A percentile compares a stretch with the other conserved stretches of the same genome.
Conservation (phyloP, 2,329 filamentous ascomycete genomes). For the Fusarium metavorans region DNA sequence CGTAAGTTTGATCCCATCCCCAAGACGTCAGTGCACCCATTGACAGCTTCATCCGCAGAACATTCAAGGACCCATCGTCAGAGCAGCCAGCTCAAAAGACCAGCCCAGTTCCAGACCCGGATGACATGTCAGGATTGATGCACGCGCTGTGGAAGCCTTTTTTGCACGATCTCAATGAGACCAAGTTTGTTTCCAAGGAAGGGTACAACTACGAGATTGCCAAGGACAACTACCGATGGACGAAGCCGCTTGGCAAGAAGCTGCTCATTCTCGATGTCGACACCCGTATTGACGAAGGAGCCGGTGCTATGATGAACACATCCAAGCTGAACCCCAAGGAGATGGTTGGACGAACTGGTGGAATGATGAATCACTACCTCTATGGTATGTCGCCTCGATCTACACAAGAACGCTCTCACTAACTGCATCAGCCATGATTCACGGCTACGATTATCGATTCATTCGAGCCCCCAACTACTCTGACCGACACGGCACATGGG, state of each 20-base stretch:
- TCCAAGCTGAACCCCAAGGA: slow-evolving; percentile 12
- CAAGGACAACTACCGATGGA: slow-evolving; percentile 17
- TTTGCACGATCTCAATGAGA: neutral
- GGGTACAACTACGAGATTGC: slow-evolving; percentile 31
- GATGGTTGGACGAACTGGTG: slow-evolving; percentile 26
- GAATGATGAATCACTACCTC: slow-evolving; percentile 38
- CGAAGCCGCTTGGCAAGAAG: slow-evolving; percentile 31
- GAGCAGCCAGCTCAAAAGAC: neutral
- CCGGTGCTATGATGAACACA: slow-evolving; percentile 25
- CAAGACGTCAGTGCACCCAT: neutral
- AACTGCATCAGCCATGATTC: slow-evolving; percentile 49
- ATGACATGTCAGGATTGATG: neutral
- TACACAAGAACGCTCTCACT: neutral
- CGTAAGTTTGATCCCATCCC: neutral
- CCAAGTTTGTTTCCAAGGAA: slow-evolving; percentile 9
- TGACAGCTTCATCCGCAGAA: neutral
- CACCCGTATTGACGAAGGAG: slow-evolving; percentile 9
- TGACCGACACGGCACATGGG: slow-evolving; percentile 60
- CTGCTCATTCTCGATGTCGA: slow-evolving; percentile 38
- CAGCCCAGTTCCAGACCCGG: neutral
- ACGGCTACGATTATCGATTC: slow-evolving; percentile 63
- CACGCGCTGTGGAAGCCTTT: neutral
- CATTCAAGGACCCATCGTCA: neutral
- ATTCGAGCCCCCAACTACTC: slow-evolving; percentile 56
- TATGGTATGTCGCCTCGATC: slow-evolving; percentile 22